Percentiles rank a stretch among this genome's conserved stretches.
These are phyloP conservation scores for Thelonectria rubi DNA, from an alignment of 2,329 filamentous ascomycete genomes.

Conservation along the genomic window DNA sequence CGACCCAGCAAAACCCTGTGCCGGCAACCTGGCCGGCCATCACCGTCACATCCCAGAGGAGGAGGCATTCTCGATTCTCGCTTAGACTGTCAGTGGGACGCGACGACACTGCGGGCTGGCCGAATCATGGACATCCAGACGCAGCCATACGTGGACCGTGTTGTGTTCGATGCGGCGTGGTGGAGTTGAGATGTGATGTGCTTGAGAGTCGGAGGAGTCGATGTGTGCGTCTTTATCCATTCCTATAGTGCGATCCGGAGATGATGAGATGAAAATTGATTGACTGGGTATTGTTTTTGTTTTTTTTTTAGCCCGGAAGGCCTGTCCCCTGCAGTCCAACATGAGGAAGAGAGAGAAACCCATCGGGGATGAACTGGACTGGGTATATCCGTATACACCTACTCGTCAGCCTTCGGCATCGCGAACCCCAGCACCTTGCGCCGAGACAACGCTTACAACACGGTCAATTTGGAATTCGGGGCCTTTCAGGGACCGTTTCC, in stretches of 20 bases:
- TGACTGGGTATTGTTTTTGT: not conserved
- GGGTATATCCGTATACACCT: not conserved
- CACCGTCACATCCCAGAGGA: conserved; percentile 7
- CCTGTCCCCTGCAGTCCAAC: not conserved
- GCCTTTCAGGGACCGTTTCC: not conserved
- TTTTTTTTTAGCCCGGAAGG: not conserved
- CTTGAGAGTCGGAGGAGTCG: conserved; percentile 7
- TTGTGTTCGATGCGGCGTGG: conserved; percentile 10
- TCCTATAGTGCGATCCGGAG: conserved; percentile 5
- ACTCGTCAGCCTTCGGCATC: not conserved
- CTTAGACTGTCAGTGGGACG: conserved; percentile 5
- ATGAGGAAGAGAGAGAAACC: not conserved
- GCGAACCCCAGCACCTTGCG: not conserved
- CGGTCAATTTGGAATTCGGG: not conserved
- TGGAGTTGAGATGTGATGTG: conserved; percentile 21
- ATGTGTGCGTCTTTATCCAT: conserved; percentile 2
- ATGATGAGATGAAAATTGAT: conserved; percentile 17
- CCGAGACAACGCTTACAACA: not conserved
- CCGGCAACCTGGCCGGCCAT: conserved; percentile 14
- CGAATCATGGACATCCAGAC: not conserved
- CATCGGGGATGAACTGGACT: not conserved
- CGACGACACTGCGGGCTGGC: conserved; percentile 3
- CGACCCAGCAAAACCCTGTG: conserved; percentile 8
- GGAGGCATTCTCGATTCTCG: conserved; percentile 4
- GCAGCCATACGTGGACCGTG: conserved; percentile 10